phyloP scores from a whole-genome alignment of 208 protist genomes.

The Trypanosoma congolense region DNA sequence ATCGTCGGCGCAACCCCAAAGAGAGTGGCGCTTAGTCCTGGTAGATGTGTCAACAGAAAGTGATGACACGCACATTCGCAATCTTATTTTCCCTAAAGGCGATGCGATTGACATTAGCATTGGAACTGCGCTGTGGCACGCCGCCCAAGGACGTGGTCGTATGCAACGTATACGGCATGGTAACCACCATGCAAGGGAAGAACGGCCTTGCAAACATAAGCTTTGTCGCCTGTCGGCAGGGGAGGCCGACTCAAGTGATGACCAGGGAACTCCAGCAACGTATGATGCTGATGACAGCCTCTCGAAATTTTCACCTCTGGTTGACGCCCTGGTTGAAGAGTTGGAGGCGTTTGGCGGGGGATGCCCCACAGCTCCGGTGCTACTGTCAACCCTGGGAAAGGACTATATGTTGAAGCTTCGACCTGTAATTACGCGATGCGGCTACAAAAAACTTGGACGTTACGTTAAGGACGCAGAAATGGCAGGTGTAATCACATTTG shows the following conservation, averaged over 20 bases:
- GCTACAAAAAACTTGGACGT: slow-evolving; percentile 76
- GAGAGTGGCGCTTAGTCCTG: slow-evolving; percentile 85
- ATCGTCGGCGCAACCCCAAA: slow-evolving; percentile 14
- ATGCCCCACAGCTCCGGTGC: slow-evolving; percentile 34
- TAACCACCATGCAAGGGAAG: slow-evolving; percentile 11
- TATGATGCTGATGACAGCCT: not conserved
- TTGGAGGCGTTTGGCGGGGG: slow-evolving; percentile 36
- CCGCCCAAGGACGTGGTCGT: slow-evolving; percentile 70
- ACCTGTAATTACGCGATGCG: slow-evolving; percentile 39
- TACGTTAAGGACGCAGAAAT: slow-evolving; percentile 75
- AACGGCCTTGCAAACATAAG: slow-evolving; percentile 10
- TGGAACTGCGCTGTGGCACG: slow-evolving; percentile 93
- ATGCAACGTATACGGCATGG: slow-evolving; percentile 56
- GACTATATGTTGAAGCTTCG: slow-evolving; percentile 70
- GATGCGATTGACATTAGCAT: slow-evolving; percentile 96
- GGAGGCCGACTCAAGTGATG: slow-evolving; percentile 12
- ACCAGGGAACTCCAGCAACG: not conserved
- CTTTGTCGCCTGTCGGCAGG: slow-evolving; percentile 13
- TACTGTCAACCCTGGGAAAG: slow-evolving; percentile 86
- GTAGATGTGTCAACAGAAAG: slow-evolving; percentile 73
- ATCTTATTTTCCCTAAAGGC: slow-evolving; percentile 67
- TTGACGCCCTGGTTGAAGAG: slow-evolving; percentile 70
- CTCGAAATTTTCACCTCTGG: slow-evolving; percentile 38
- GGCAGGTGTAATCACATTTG: slow-evolving; percentile 64
- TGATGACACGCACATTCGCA: slow-evolving; percentile 39